Base-by-base conservation (phyloP, 345 rosid species). In the Stellera chamaejasme region DNA sequence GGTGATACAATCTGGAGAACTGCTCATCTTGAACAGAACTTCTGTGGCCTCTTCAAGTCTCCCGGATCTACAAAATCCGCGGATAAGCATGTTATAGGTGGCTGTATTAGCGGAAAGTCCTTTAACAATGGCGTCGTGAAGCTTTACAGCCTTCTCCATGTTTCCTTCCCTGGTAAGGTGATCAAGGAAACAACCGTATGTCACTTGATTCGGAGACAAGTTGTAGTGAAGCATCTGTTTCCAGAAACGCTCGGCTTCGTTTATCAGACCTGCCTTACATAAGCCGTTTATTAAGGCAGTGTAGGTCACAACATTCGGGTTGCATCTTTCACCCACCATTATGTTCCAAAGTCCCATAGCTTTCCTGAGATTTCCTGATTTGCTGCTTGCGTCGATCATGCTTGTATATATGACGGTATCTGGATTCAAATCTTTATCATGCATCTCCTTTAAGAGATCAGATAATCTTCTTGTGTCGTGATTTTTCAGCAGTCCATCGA, bases 101-200 rank as follows among this genome's bases (percentile, higher is more conserved):
- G 77, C 82, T 0, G 89, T 78, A 71, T 76, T 93, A 3, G 88
- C 89, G 58, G 78, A 58, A 64, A 75, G 75, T 54, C 87, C 91
- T 54, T 79, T 74, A 58, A 84, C 61, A 64, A 89, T 78, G 5
- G 75, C 80, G 46, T 74, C 42, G 49, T 93, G 99, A 57, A 93
- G 82, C 75, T 77, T 67, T 27, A 68, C 55, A 54, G 96, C 99
- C 72, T 74, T 79, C 66, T 84, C 72, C 82, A 83, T 84, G 50
- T 81, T 65, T 15, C 94, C 96, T 67, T 67, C 68, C 65, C 63
- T 71, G 7, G 94, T 80, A 55, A 93, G 82, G 57, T 65, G 66
- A 58, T 87, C 83, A 10, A 93, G 86, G 63, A 93, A 81, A 71
- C 91, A 84, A 61, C 96, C 83, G 28, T 82, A 87, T 8, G 99